Evolutionary conservation across 2,329 filamentous ascomycete species (phyloP).

Genomic region (Clonostachys rhizophaga): DNA sequence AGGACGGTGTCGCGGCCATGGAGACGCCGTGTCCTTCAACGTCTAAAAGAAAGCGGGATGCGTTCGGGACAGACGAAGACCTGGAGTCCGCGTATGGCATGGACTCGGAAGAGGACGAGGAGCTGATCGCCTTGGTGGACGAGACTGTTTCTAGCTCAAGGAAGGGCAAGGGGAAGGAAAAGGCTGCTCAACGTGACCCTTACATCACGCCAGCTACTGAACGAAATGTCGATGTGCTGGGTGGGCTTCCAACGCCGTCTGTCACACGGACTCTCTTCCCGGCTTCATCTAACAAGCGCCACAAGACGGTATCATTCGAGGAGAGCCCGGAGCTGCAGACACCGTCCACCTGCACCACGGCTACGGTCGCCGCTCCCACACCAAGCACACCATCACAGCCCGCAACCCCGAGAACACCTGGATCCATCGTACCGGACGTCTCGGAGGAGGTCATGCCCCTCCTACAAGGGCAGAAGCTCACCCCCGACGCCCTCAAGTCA

Average conservation of each 20-base stretch:
- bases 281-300: constrained; percentile 12
- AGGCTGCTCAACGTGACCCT: constrained; percentile 3
- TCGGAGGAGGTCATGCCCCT: constrained; percentile 43
- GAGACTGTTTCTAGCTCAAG: constrained; percentile 18
- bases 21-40: constrained; percentile 9
- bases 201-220: constrained; percentile 17
- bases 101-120: constrained; percentile 12
- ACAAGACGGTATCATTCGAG: constrained; percentile 24
- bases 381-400: neutral
- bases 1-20: constrained; percentile 2
- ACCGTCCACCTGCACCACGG: neutral
- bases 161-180: neutral
- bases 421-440: constrained; percentile 18
- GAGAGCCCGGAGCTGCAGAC: neutral
- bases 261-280: constrained; percentile 29
- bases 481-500: constrained; percentile 22
- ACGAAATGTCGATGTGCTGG: constrained; percentile 10
- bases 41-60: constrained; percentile 20
- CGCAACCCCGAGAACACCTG: constrained; percentile 4
- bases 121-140: constrained; percentile 26
- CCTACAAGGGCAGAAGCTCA: constrained; percentile 36
- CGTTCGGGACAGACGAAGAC: neutral
- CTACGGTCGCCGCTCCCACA: neutral
- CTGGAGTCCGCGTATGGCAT: neutral
- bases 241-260: constrained; percentile 23